These are phyloP conservation scores for Pholiota conissans DNA, from an alignment of 768 basidiomycete species.

Conservation along the genomic window DNA sequence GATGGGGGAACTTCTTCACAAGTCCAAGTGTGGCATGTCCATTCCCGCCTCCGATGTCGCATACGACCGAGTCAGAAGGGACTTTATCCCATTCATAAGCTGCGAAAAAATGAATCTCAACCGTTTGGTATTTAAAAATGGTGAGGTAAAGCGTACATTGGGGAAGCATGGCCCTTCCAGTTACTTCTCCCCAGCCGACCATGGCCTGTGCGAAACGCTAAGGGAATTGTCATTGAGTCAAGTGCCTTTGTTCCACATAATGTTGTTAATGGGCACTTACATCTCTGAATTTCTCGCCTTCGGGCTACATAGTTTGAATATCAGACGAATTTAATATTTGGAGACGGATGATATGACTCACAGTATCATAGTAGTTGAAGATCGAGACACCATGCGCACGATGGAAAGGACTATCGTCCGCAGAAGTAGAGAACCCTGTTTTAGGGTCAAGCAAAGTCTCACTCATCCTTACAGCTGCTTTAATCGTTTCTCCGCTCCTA, in stretches of 20 bases:
- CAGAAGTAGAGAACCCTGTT: constrained; percentile 3
- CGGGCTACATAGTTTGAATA: not conserved
- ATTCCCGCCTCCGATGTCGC: constrained; percentile 34
- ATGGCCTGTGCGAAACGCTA: constrained; percentile 30
- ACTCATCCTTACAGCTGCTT: constrained; percentile 3
- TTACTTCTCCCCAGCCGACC: constrained; percentile 29
- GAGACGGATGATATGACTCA: too few species aligned
- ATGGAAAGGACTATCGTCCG: constrained; percentile 9
- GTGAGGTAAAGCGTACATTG: constrained; percentile 4
- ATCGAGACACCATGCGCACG: constrained; percentile 6
- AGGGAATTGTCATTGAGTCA: not conserved
- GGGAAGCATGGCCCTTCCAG: constrained; percentile 12
- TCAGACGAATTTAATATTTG: too few species aligned
- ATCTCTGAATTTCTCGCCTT: not conserved
- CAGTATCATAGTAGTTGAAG: constrained; percentile 7
- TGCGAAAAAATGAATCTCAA: constrained; percentile 7
- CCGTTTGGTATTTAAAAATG: not conserved
- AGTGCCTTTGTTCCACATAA: not conserved
- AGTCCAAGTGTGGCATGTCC: constrained; percentile 35
- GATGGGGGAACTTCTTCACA: constrained; percentile 29
- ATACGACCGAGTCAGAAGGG: constrained; percentile 26
- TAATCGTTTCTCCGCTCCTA: constrained; percentile 10
- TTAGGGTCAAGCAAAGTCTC: constrained; percentile 9
- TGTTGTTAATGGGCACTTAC: not conserved
- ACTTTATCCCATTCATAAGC: constrained; percentile 36